Evolutionary conservation across 371 early-diverging fungal species (phyloP).

Genomic region (Circinella minor): DNA sequence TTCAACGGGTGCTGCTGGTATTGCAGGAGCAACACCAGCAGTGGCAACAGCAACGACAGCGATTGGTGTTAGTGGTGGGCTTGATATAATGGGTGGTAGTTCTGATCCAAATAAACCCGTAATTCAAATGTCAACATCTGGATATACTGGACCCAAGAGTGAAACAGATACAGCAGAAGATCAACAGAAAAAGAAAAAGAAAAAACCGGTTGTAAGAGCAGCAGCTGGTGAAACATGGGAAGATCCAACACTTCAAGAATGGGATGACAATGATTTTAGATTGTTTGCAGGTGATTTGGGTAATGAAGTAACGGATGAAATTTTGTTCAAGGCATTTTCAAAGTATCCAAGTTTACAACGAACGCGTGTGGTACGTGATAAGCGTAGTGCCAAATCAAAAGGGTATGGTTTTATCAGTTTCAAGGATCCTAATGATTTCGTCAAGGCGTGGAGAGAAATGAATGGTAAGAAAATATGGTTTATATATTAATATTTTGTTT

Average conservation of each 20-base stretch:
- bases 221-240: constrained; percentile 97
- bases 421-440: constrained; percentile 83
- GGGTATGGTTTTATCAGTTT: constrained; percentile 89
- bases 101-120: neutral
- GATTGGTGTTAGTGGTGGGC: too few relatives aligned
- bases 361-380: constrained; percentile 82
- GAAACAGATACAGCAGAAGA: neutral
- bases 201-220: constrained; percentile 67
- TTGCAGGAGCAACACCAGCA: constrained; percentile 6
- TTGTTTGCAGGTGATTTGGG: constrained; percentile 90
- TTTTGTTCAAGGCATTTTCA: constrained; percentile 75
- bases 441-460: constrained; percentile 88
- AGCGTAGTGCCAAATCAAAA: constrained; percentile 76
- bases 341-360: constrained; percentile 81
- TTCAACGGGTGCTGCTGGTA: neutral
- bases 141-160: constrained; percentile 21
- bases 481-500: neutral
- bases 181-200: constrained; percentile 17
- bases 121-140: constrained; percentile 15
- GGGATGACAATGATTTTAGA: constrained; percentile 90
- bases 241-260: constrained; percentile 87
- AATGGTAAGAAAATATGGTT: constrained; percentile 62
- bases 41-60: constrained; percentile 4
- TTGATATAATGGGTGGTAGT: neutral
- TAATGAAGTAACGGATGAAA: constrained; percentile 85